These are phyloP conservation scores for Microsporum audouinii DNA, from an alignment of 2,329 filamentous ascomycete genomes.

Conservation along the genomic window DNA sequence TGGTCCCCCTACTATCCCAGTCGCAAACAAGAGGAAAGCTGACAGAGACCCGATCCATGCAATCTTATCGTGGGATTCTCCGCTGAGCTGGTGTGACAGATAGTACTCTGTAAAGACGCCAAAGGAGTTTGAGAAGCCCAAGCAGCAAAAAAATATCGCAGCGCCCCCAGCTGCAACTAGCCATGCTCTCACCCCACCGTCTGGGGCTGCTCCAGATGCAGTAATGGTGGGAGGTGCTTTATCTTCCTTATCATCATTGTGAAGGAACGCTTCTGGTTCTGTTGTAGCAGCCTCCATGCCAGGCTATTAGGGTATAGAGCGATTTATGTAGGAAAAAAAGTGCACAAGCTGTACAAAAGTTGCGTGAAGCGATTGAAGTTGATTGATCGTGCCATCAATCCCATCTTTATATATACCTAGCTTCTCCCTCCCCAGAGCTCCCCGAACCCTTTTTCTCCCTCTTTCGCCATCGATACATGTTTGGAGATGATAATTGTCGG, in stretches of 20 bases:
- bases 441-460: neutral
- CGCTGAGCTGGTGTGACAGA: slow-evolving; percentile 25
- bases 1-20: slow-evolving; percentile 28
- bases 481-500: neutral
- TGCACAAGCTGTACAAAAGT: neutral
- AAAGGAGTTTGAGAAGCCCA: slow-evolving; percentile 37
- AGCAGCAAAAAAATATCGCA: slow-evolving; percentile 27
- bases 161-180: slow-evolving; percentile 19
- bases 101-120: slow-evolving; percentile 39
- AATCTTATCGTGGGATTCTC: slow-evolving; percentile 24
- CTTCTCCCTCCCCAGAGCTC: neutral
- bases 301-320: neutral
- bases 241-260: neutral
- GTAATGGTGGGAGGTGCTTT: neutral
- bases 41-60: slow-evolving; percentile 36
- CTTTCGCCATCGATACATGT: neutral
- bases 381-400: neutral
- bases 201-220: slow-evolving; percentile 23
- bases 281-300: neutral
- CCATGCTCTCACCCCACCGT: slow-evolving; percentile 20
- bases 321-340: neutral
- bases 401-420: neutral
- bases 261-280: neutral
- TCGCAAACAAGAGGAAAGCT: slow-evolving; percentile 28
- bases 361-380: neutral